Conservation (phyloP, 805 yeast species). For the Candida verbasci region DNA sequence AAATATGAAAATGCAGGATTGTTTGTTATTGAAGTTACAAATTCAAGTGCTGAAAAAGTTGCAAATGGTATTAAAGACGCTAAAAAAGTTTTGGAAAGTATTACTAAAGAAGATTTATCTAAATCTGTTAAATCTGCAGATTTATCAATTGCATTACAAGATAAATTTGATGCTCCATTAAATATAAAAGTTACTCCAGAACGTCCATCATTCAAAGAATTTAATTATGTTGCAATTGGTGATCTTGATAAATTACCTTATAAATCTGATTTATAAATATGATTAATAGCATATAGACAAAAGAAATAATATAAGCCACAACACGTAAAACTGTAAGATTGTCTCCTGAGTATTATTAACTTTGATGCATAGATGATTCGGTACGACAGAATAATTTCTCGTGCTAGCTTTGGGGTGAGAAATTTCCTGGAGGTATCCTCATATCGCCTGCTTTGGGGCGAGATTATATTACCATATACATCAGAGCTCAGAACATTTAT, state of each 20-base stretch:
- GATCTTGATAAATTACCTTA: slow-evolving; percentile 81
- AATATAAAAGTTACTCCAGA: slow-evolving; percentile 26
- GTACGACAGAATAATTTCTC: too few relatives aligned
- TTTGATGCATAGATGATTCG: too few relatives aligned
- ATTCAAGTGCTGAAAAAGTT: slow-evolving; percentile 54
- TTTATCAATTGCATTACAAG: slow-evolving; percentile 40
- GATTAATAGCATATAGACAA: not conserved
- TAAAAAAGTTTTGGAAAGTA: slow-evolving; percentile 36
- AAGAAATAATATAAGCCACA: too few relatives aligned
- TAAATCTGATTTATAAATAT: slow-evolving; percentile 73
- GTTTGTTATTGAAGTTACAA: slow-evolving; percentile 65
- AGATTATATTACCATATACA: too few relatives aligned
- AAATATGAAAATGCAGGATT: slow-evolving; percentile 78
- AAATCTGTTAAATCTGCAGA: slow-evolving; percentile 44
- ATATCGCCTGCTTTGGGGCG: too few relatives aligned
- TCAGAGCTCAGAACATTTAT: too few relatives aligned
- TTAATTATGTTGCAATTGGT: slow-evolving; percentile 88
- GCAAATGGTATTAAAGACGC: slow-evolving; percentile 58
- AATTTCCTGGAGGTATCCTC: too few relatives aligned
- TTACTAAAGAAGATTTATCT: slow-evolving; percentile 49
- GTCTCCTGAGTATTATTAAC: too few relatives aligned
- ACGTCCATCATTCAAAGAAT: slow-evolving; percentile 47
- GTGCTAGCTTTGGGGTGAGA: too few relatives aligned
- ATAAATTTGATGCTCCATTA: slow-evolving; percentile 28
- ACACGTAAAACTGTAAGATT: too few relatives aligned